A percentile compares a stretch with the other conserved stretches of the same genome.
Evolutionary conservation across 2,329 filamentous ascomycete genomes (phyloP).

Genomic region (Chaetomium globosum): DNA sequence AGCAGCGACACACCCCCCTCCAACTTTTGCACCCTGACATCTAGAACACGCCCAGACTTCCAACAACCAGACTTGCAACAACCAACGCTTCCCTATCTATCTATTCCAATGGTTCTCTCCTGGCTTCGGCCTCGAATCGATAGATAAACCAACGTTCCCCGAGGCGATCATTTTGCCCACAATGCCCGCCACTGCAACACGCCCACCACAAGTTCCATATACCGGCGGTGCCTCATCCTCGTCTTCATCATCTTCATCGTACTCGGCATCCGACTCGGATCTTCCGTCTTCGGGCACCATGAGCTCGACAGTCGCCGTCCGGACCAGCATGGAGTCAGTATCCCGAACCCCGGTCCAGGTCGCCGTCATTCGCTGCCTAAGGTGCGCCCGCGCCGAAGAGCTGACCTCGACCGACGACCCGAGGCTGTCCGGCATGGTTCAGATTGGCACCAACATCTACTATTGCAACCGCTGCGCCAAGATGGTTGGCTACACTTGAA

Average conservation of each 20-base stretch:
- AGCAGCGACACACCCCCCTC: slow-evolving; percentile 22
- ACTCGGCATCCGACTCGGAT: slow-evolving; percentile 49
- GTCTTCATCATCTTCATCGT: slow-evolving; percentile 45
- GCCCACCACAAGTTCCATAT: slow-evolving; percentile 39
- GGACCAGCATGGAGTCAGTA: slow-evolving; percentile 55
- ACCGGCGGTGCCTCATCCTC: slow-evolving; percentile 44
- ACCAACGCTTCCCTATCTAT: not conserved
- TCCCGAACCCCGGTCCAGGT: slow-evolving; percentile 55
- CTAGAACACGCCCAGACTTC: slow-evolving; percentile 12
- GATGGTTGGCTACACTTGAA: slow-evolving; percentile 63
- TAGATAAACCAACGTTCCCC: slow-evolving; percentile 18
- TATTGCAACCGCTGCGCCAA: slow-evolving; percentile 67
- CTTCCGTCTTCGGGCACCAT: slow-evolving; percentile 42
- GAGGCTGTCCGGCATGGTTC: slow-evolving; percentile 62
- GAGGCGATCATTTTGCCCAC: not conserved
- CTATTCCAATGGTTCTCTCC: slow-evolving; percentile 21
- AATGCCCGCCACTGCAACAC: slow-evolving; percentile 14
- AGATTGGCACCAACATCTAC: slow-evolving; percentile 66
- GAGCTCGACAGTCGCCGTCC: slow-evolving; percentile 40
- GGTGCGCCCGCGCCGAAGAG: slow-evolving; percentile 63
- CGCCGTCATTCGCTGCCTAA: slow-evolving; percentile 64
- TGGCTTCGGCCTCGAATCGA: slow-evolving; percentile 20
- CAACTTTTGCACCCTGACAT: slow-evolving; percentile 3
- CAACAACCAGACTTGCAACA: not conserved
- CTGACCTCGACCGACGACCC: slow-evolving; percentile 63